A percentile compares a stretch with the other conserved stretches of the same genome.
These are phyloP conservation scores for Podila epicladia DNA, from an alignment of 192 early-diverging fungal genomes.

Conservation along the genomic window DNA sequence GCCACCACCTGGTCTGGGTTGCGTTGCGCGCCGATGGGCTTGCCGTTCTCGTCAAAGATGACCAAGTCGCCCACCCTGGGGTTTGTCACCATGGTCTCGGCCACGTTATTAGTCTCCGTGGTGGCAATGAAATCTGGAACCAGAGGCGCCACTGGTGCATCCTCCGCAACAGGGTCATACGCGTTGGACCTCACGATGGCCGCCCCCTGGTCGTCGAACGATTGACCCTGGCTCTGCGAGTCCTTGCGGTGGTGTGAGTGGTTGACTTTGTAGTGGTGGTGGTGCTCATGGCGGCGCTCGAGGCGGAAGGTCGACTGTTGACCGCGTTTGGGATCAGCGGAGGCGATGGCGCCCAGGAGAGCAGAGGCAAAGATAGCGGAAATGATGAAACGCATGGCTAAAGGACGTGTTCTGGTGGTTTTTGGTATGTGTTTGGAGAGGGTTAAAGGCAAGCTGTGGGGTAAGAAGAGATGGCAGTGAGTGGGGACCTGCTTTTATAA, in stretches of 20 bases:
- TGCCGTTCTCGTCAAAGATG: neutral
- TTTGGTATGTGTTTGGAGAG: neutral
- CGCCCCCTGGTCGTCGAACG: neutral
- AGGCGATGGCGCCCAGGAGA: constrained; percentile 34
- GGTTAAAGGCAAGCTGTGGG: neutral
- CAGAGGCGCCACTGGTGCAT: neutral
- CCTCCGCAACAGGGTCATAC: neutral
- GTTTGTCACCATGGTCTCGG: no score
- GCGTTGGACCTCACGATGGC: neutral
- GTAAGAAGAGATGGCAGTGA: neutral
- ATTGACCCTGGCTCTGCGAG: constrained; percentile 15
- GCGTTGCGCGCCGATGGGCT: no score
- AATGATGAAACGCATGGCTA: constrained; percentile 40
- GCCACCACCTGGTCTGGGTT: neutral
- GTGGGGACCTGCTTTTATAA: no score
- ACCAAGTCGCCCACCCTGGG: neutral
- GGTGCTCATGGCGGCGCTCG: constrained; percentile 13
- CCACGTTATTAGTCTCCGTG: no score
- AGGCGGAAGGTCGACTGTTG: constrained; percentile 36
- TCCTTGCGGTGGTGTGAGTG: constrained; percentile 16
- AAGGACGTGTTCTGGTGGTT: neutral
- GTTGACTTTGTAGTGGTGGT: constrained; percentile 18
- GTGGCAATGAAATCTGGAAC: no score
- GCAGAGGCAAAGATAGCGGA: constrained; percentile 38
- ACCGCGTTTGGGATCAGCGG: constrained; percentile 18